Percentiles rank a stretch among this genome's conserved stretches.
Evolutionary conservation across 2,329 filamentous ascomycete genomes (phyloP).

Genomic region (Aspergillus calidoustus): DNA sequence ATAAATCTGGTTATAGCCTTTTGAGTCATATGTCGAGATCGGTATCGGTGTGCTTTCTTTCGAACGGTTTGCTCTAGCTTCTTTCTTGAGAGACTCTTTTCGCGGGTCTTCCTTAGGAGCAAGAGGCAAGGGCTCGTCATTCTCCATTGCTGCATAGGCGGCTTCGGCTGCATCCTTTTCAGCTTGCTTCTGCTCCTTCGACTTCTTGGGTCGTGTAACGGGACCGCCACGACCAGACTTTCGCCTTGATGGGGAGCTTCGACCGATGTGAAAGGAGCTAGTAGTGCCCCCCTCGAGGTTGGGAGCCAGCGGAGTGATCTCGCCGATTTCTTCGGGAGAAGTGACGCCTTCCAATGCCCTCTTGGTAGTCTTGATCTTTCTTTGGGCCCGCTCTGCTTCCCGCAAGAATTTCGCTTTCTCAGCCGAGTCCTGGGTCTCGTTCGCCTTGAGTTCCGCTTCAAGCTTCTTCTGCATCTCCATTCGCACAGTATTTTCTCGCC

Average conservation of each 20-base stretch:
- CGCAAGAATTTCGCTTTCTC: constrained; percentile 80
- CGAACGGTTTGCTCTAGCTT: constrained; percentile 44
- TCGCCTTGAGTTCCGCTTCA: constrained; percentile 75
- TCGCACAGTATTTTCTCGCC: constrained; percentile 91
- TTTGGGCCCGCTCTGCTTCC: constrained; percentile 86
- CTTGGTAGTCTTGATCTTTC: constrained; percentile 91
- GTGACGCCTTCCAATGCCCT: constrained; percentile 84
- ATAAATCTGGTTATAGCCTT: constrained; percentile 95
- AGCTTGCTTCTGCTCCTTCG: constrained; percentile 72
- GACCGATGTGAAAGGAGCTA: constrained; percentile 76
- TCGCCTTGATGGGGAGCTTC: constrained; percentile 57
- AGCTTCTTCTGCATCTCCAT: constrained; percentile 85
- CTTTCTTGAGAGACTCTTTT: constrained; percentile 49
- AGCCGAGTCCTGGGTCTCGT: constrained; percentile 77
- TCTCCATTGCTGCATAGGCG: constrained; percentile 73
- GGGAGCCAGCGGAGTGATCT: constrained; percentile 73
- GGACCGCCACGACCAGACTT: constrained; percentile 58
- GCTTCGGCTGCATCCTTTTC: constrained; percentile 80
- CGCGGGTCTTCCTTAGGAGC: constrained; percentile 62
- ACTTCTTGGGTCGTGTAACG: constrained; percentile 78
- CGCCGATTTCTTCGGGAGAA: constrained; percentile 70
- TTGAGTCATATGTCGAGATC: constrained; percentile 76
- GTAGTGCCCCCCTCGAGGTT: constrained; percentile 85
- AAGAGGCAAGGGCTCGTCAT: constrained; percentile 52
- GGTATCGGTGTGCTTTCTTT: constrained; percentile 53